Evolutionary conservation across 768 basidiomycete genomes (phyloP).

Genomic region (Exsudoporus frostii): DNA sequence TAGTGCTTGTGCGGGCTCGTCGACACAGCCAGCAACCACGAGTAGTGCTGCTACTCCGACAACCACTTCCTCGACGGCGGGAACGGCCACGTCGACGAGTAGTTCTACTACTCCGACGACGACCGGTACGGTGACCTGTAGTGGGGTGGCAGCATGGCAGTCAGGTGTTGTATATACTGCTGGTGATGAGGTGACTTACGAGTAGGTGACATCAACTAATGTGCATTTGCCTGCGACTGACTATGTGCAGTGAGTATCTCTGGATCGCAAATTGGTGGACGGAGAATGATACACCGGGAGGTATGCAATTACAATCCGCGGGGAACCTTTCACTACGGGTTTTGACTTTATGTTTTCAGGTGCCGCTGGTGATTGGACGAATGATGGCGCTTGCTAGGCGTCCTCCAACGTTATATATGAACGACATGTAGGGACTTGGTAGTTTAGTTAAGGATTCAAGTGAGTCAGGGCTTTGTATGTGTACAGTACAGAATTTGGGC

Average conservation of each 20-base stretch:
- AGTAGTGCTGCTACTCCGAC: constrained; percentile 12
- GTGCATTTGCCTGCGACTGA: constrained; percentile 2
- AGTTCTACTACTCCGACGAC: constrained; percentile 14
- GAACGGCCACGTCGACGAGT: constrained; percentile 9
- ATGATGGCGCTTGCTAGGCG: constrained; percentile 49
- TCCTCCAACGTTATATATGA: background rate
- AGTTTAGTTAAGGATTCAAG: background rate
- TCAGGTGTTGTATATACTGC: constrained; percentile 45
- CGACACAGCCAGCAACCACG: constrained; percentile 7
- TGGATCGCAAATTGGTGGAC: constrained; percentile 65
- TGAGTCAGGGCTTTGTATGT: background rate
- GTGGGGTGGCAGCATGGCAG: constrained; percentile 51
- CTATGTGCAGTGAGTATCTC: constrained; percentile 21
- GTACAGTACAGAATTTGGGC: background rate
- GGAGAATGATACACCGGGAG: constrained; percentile 48
- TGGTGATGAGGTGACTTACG: constrained; percentile 48
- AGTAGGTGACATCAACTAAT: constrained; percentile 33
- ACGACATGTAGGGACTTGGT: background rate
- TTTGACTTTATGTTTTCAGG: constrained; percentile 33
- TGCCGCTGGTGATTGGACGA: constrained; percentile 51
- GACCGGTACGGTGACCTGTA: constrained; percentile 39
- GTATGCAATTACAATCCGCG: constrained; percentile 17
- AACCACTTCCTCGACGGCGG: constrained; percentile 13
- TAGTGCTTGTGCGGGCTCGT: constrained; percentile 23
- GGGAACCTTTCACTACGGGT: background rate